Evolutionary conservation across 495 filamentous ascomycete species (phyloP).

Genomic region (Neurospora discreta): DNA sequence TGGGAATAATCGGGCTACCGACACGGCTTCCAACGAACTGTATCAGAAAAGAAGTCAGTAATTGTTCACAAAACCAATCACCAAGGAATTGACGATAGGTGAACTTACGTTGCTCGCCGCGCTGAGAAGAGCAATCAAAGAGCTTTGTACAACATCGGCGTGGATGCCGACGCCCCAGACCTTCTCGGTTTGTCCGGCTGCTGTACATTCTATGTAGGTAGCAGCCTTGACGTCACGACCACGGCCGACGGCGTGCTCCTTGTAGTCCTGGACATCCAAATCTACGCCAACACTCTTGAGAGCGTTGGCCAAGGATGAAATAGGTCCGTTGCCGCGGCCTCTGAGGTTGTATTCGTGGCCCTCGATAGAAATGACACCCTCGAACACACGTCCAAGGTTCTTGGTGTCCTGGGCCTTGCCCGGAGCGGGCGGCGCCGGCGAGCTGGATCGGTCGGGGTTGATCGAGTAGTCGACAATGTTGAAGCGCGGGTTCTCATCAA

Average conservation of each 20-base stretch:
- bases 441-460: constrained; percentile 68
- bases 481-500: constrained; percentile 73
- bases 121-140: constrained; percentile 75
- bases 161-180: constrained; percentile 97
- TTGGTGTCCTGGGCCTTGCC: constrained; percentile 62
- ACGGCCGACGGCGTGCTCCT: constrained; percentile 83
- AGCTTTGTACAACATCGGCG: constrained; percentile 87
- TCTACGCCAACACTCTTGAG: constrained; percentile 74
- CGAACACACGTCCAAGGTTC: constrained; percentile 72
- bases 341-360: constrained; percentile 64
- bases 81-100: background rate
- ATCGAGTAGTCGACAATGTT: constrained; percentile 87
- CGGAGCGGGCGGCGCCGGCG: constrained; percentile 56
- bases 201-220: constrained; percentile 84
- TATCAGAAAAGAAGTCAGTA: constrained; percentile 4
- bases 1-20: constrained; percentile 41
- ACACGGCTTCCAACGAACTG: constrained; percentile 49
- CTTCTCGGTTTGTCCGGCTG: constrained; percentile 52
- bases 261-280: constrained; percentile 88
- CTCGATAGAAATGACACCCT: constrained; percentile 80
- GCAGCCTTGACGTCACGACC: constrained; percentile 79
- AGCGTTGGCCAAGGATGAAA: constrained; percentile 79
- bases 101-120: constrained; percentile 78
- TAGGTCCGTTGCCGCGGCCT: constrained; percentile 79
- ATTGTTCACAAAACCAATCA: background rate